A percentile compares a stretch with the other conserved stretches of the same genome.
phyloP scores from a whole-genome alignment of 495 filamentous ascomycete species.

The Hypoxylon cercidicola region DNA sequence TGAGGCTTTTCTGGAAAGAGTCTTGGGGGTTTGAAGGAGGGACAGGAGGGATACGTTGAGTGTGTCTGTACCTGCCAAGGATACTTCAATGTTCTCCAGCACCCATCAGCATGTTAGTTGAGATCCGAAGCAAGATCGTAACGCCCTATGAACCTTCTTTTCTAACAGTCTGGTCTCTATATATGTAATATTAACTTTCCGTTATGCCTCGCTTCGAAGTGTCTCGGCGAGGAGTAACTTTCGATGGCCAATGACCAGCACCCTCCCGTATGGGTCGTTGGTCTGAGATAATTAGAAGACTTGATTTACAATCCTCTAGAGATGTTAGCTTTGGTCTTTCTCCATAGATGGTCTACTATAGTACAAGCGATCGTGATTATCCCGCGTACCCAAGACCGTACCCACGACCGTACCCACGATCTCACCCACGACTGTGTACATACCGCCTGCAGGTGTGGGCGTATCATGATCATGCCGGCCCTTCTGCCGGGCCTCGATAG shows the following conservation, averaged over 20 bases:
- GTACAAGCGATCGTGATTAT: slow-evolving; percentile 25
- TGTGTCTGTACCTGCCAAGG: slow-evolving; percentile 38
- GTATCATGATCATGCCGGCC: slow-evolving; percentile 7
- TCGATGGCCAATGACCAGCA: too few relatives aligned
- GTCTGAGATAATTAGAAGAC: too few relatives aligned
- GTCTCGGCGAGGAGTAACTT: background rate
- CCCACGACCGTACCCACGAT: too few relatives aligned
- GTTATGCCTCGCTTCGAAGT: background rate
- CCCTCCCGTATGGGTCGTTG: too few relatives aligned
- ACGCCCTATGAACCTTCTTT: slow-evolving; percentile 19
- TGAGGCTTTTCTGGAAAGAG: slow-evolving; percentile 21
- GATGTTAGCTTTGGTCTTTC: background rate
- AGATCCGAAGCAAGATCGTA: slow-evolving; percentile 36
- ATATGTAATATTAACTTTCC: background rate
- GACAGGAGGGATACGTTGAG: background rate
- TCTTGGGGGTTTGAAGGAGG: slow-evolving; percentile 4
- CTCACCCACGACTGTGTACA: slow-evolving; percentile 17
- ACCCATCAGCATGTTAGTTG: slow-evolving; percentile 13
- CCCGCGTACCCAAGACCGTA: slow-evolving; percentile 28
- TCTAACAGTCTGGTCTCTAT: slow-evolving; percentile 11
- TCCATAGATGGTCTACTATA: background rate
- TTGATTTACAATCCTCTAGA: background rate
- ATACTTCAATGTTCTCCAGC: slow-evolving; percentile 14
- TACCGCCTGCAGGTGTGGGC: slow-evolving; percentile 39
- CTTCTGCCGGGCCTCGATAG: background rate